A percentile compares a stretch with the other conserved stretches of the same genome.
Evolutionary conservation across 139 green algal species (phyloP).

Genomic region (Ettlia oleoabundans): DNA sequence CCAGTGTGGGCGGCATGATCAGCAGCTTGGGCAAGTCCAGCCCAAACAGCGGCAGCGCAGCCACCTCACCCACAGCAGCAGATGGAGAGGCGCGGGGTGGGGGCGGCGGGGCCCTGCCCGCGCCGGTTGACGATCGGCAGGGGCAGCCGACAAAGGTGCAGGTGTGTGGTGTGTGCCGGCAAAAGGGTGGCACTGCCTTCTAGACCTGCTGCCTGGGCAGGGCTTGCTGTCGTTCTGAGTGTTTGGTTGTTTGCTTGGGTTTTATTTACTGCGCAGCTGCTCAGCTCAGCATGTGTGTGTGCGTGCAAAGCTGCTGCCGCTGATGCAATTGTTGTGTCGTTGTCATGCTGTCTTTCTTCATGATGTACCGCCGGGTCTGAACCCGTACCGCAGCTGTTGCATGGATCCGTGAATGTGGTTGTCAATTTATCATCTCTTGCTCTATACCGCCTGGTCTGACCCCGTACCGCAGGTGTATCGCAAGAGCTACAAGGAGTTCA

Average conservation of each 20-base stretch:
- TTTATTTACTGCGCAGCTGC: too few relatives aligned
- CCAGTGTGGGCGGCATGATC: slow-evolving; percentile 14
- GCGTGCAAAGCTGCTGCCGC: neutral
- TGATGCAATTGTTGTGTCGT: neutral
- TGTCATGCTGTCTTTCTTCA: neutral
- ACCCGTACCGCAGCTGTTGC: slow-evolving; percentile 35
- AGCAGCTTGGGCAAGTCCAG: slow-evolving; percentile 15
- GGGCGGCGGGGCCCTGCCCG: neutral
- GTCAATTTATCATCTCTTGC: neutral
- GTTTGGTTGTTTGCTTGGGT: too few relatives aligned
- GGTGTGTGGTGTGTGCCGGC: too few relatives aligned
- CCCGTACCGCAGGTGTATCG: slow-evolving; percentile 43
- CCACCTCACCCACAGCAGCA: neutral
- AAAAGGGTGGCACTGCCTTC: too few relatives aligned
- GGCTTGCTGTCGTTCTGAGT: too few relatives aligned
- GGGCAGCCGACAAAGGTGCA: slow-evolving; percentile 61
- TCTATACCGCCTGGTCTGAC: neutral
- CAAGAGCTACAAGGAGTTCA: slow-evolving; percentile 75
- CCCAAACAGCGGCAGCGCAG: slow-evolving; percentile 17
- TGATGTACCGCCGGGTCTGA: neutral
- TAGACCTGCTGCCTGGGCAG: too few relatives aligned
- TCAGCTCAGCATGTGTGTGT: too few relatives aligned
- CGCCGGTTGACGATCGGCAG: slow-evolving; percentile 11
- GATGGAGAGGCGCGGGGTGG: neutral
- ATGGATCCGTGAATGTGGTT: neutral